Evolutionary conservation across 164 flowering plant genomes (phyloP).

Genomic region (Aristolochia fimbriata): DNA sequence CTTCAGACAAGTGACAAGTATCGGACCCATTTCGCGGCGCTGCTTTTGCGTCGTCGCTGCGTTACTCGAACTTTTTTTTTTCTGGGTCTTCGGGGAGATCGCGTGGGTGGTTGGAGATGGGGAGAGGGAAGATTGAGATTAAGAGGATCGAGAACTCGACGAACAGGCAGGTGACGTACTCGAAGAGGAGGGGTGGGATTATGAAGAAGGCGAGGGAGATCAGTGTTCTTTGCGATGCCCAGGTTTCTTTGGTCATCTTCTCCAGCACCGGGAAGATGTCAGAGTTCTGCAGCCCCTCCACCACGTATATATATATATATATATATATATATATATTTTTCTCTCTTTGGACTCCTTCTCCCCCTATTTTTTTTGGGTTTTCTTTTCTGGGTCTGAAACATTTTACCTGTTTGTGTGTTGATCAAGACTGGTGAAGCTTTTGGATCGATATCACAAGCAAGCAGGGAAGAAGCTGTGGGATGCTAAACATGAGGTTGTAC

Average conservation of each 20-base stretch:
- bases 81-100: neutral
- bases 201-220: constrained; percentile 76
- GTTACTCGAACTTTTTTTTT: no score
- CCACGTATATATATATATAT: no score
- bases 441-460: constrained; percentile 47
- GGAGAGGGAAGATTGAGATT: constrained; percentile 86
- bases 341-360: neutral
- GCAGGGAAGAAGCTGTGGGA: constrained; percentile 80
- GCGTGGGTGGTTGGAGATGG: constrained; percentile 23
- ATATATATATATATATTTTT: no score
- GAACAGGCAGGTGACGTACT: constrained; percentile 75
- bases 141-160: constrained; percentile 75
- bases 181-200: constrained; percentile 72
- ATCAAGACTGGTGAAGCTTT: constrained; percentile 38
- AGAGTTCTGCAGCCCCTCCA: constrained; percentile 43
- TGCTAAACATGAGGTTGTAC: constrained; percentile 80
- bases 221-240: constrained; percentile 68
- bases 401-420: neutral
- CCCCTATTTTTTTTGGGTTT: constrained; percentile 1
- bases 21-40: no score
- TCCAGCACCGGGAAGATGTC: constrained; percentile 55
- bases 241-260: constrained; percentile 65
- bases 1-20: no score
- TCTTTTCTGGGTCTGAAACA: neutral
- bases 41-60: no score